phyloP scores from a whole-genome alignment of 352 stramenopile genomes.

The Pythium rhizo-oryzae region DNA sequence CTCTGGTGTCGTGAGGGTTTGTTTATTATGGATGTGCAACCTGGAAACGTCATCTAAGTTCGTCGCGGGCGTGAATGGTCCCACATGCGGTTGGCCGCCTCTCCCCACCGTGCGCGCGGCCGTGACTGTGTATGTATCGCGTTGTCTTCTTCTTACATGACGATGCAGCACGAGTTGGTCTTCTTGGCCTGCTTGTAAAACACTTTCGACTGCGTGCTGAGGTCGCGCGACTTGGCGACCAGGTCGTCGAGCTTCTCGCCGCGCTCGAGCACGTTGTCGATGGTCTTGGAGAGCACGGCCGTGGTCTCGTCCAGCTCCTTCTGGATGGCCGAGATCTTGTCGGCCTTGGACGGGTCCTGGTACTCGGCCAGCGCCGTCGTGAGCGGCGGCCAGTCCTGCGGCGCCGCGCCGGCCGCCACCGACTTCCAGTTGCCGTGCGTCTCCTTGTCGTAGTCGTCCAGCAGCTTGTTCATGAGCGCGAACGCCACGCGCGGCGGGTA shows the following conservation, averaged over 20 bases:
- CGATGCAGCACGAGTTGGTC: constrained; percentile 98
- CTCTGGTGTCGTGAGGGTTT: no score
- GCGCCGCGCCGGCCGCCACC: constrained; percentile 24
- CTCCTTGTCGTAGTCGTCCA: constrained; percentile 94
- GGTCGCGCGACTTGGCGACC: constrained; percentile 98
- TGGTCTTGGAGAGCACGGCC: constrained; percentile 98
- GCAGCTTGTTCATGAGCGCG: constrained; percentile 93
- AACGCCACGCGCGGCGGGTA: constrained; percentile 98
- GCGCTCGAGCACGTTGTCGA: constrained; percentile 98
- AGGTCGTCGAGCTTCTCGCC: constrained; percentile 99
- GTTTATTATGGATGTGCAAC: no score
- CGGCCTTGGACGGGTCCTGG: constrained; percentile 96
- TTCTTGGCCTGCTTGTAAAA: constrained; percentile 99
- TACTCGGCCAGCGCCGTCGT: constrained; percentile 95
- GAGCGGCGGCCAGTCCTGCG: constrained; percentile 90
- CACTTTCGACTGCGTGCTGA: constrained; percentile 99
- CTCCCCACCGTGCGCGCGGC: no score
- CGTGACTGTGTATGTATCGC: neutral
- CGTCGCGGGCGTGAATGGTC: no score
- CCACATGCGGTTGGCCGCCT: no score
- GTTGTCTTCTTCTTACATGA: constrained; percentile 63
- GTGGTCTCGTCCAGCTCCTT: constrained; percentile 99
- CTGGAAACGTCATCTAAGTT: no score
- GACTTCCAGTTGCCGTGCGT: constrained; percentile 10
- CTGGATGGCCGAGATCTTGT: constrained; percentile 99